These are phyloP conservation scores for Cyclanthera cordifolia DNA, from an alignment of 306 rosid species.

Conservation along the genomic window DNA sequence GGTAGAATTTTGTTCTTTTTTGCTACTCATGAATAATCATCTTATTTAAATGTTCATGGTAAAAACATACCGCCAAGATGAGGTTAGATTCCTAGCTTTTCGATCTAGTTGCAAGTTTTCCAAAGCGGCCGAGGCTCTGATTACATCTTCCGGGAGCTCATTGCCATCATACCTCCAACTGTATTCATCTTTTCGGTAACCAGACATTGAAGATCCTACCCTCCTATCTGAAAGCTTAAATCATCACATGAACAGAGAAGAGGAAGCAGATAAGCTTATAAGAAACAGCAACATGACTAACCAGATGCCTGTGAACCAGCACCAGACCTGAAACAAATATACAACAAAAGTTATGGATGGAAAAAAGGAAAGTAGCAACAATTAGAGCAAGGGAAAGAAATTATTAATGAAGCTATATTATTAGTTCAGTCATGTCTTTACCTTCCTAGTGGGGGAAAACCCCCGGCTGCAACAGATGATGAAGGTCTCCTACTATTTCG, in stretches of 20 bases:
- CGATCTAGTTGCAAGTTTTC: conserved; percentile 95
- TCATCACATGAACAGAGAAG: conserved; percentile 29
- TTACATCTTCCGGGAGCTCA: conserved; percentile 70
- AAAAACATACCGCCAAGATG: conserved; percentile 78
- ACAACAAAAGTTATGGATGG: neutral
- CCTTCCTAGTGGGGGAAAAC: conserved; percentile 98
- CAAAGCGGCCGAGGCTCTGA: conserved; percentile 73
- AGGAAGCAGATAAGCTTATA: conserved; percentile 19
- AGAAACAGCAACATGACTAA: conserved; percentile 32
- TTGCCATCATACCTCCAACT: conserved; percentile 86
- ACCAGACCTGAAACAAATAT: conserved; percentile 50
- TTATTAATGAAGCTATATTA: conserved; percentile 11
- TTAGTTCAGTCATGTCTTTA: conserved; percentile 17
- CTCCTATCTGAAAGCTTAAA: conserved; percentile 68
- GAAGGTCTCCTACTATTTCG: conserved; percentile 74
- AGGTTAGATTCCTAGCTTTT: conserved; percentile 91
- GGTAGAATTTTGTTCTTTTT: too few relatives aligned
- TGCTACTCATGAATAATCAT: too few relatives aligned
- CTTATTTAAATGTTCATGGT: too few relatives aligned
- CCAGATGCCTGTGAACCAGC: conserved; percentile 80
- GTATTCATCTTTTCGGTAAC: conserved; percentile 84
- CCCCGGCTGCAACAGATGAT: conserved; percentile 72
- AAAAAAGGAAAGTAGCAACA: neutral
- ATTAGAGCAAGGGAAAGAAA: conserved; percentile 11
- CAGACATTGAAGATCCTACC: conserved; percentile 76